phyloP scores from a whole-genome alignment of 768 basidiomycete genomes.

The Termitomyces heimii region DNA sequence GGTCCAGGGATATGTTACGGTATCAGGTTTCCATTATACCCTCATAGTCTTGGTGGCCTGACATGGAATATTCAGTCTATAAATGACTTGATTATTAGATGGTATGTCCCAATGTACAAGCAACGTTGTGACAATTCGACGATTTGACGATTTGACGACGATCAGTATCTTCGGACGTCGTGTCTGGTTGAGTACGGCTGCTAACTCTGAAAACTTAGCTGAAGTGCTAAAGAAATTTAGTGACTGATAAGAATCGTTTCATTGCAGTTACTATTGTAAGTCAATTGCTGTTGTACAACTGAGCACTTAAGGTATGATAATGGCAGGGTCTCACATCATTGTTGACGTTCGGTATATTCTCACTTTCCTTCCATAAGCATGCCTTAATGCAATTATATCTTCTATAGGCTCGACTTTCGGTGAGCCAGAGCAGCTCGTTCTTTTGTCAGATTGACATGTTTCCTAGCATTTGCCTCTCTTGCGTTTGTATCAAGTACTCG shows the following conservation, averaged over 20 bases:
- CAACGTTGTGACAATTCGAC: no score
- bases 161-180: slow-evolving; percentile 20
- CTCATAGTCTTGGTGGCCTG: background rate
- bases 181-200: slow-evolving; percentile 21
- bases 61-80: slow-evolving; percentile 4
- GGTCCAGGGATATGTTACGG: slow-evolving; percentile 10
- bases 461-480: slow-evolving; percentile 8
- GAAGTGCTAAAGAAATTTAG: slow-evolving; percentile 1
- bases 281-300: background rate
- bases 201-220: background rate
- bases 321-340: slow-evolving; percentile 9
- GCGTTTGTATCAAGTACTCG: slow-evolving; percentile 1
- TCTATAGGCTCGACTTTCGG: slow-evolving; percentile 11
- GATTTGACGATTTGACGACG: no score
- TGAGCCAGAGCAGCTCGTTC: background rate
- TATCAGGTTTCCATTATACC: background rate
- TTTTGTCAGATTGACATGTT: slow-evolving; percentile 4
- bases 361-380: background rate
- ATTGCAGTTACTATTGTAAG: slow-evolving; percentile 16
- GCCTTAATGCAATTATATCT: background rate
- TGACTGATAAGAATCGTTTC: slow-evolving; percentile 13
- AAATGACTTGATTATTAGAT: slow-evolving; percentile 24
- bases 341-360: slow-evolving; percentile 12
- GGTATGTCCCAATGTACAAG: slow-evolving; percentile 14
- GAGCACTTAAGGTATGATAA: background rate